Evolutionary conservation across 192 early-diverging fungal species (phyloP), one percentile per base, ranked within the genome.

Genomic region (Physocladia obscura): DNA sequence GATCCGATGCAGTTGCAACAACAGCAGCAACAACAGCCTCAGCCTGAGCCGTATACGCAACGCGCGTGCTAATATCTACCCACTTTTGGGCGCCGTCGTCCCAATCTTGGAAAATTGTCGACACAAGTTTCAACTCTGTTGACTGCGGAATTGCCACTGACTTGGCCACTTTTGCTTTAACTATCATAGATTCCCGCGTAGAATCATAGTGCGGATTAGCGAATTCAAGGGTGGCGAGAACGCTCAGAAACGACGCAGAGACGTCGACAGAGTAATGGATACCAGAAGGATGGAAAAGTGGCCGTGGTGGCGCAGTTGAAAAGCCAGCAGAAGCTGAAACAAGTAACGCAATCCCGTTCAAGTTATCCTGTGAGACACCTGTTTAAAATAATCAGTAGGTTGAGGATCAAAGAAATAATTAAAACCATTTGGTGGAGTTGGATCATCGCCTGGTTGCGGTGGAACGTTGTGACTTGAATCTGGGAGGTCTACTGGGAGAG

Each of bases 131-230:
- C 19, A 62, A 44, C 39, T 44, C n/a, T 8, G 31, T 5, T 17
- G 60, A 38, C 19, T 2, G 39, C 8, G 60, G 60, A 3, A 47
- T 26, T 6, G 39, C 60, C 39, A 62, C 48, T 11, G 11, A 62
- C 40, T 62, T 38, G 60, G 60, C 60, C 36, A 62, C 60, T 62
- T 62, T 62, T 6, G 60, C 40, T 31, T 62, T 62, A 24, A 62
- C 60, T 44, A 44, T 31, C 60, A 62, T 62, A 2, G 60, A 38
- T 30, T 62, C 60, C 8, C 8, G 15, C 36, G 24, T 38, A 2
- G 57, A 32, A 5, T n/a, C 24, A 31, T 59, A 47, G 60, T 47
- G 19, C 4, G 48, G 62, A 30, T 51, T 49, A 11, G 27, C 62
- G 26, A 65, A 65, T 51, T 65, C 62, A n/a, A 65, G 13, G 5